Evolutionary conservation across 2,329 filamentous ascomycete genomes (phyloP).

Genomic region (Cordyceps tenuipes): DNA sequence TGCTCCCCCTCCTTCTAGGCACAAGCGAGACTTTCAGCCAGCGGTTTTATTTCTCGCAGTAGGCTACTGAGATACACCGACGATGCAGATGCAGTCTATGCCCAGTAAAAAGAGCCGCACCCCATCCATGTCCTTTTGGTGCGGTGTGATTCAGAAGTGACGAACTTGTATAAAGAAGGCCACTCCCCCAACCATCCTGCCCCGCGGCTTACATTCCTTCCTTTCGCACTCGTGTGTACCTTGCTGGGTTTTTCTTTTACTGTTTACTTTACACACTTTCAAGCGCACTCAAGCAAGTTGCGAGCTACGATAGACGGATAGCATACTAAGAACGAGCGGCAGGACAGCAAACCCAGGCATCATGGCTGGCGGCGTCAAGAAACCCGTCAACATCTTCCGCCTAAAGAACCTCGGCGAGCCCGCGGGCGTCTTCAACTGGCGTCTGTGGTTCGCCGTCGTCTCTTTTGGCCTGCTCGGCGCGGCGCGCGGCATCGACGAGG

Average conservation of each 20-base stretch:
- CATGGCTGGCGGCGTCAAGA: constrained; percentile 46
- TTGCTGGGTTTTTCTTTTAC: too few relatives aligned
- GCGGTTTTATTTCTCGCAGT: neutral
- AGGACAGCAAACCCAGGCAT: constrained; percentile 12
- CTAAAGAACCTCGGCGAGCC: constrained; percentile 58
- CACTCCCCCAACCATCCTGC: too few relatives aligned
- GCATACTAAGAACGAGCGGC: too few relatives aligned
- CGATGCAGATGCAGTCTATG: neutral
- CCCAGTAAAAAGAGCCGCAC: neutral
- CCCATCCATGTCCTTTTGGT: neutral
- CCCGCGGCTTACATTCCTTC: neutral
- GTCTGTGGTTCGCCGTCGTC: constrained; percentile 67
- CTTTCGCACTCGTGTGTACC: neutral
- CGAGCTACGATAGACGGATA: too few relatives aligned
- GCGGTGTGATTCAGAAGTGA: neutral
- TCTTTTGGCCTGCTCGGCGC: constrained; percentile 66
- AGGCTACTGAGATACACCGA: neutral
- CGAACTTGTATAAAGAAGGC: neutral
- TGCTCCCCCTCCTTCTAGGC: neutral
- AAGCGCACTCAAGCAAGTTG: too few relatives aligned
- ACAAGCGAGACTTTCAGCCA: neutral
- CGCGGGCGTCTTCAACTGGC: constrained; percentile 66
- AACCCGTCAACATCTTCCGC: constrained; percentile 55
- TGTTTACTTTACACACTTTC: too few relatives aligned
- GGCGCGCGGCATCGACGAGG: constrained; percentile 72